phyloP scores from a whole-genome alignment of 352 stramenopile species.

The Peronospora belbahrii region DNA sequence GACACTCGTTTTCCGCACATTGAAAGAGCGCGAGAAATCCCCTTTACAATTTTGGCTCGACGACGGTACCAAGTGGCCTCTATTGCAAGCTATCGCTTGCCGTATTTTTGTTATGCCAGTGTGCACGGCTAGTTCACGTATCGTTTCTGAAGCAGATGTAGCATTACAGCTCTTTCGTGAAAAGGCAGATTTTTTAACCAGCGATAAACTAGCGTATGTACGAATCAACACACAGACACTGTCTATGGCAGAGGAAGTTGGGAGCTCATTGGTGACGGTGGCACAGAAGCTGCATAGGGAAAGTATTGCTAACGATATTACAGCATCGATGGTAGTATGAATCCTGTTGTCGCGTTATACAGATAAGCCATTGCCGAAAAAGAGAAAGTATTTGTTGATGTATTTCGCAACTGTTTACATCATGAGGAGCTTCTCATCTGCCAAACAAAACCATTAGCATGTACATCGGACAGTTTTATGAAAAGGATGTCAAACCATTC shows the following conservation, averaged over 20 bases:
- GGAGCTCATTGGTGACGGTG: constrained; percentile 4
- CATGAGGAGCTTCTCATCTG: not conserved
- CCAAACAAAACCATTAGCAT: not conserved
- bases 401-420: no score
- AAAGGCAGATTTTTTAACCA: constrained; percentile 7
- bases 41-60: constrained; percentile 46
- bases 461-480: no score
- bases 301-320: constrained; percentile 16
- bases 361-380: not conserved
- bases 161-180: constrained; percentile 8
- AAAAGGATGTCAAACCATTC: no score
- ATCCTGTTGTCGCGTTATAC: not conserved
- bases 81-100: constrained; percentile 37
- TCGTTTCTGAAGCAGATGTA: constrained; percentile 3
- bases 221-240: constrained; percentile 26
- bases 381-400: not conserved
- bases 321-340: constrained; percentile 26
- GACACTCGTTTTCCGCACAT: constrained; percentile 30
- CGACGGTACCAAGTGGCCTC: constrained; percentile 42
- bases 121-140: constrained; percentile 10
- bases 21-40: constrained; percentile 45
- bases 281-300: constrained; percentile 5
- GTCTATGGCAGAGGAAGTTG: constrained; percentile 5
- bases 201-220: constrained; percentile 30
- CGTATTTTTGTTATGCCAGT: constrained; percentile 31